A percentile compares a stretch with the other conserved stretches of the same genome.
Evolutionary conservation across 805 yeast species (phyloP).

Genomic region (Nakazawaea anatomiae): DNA sequence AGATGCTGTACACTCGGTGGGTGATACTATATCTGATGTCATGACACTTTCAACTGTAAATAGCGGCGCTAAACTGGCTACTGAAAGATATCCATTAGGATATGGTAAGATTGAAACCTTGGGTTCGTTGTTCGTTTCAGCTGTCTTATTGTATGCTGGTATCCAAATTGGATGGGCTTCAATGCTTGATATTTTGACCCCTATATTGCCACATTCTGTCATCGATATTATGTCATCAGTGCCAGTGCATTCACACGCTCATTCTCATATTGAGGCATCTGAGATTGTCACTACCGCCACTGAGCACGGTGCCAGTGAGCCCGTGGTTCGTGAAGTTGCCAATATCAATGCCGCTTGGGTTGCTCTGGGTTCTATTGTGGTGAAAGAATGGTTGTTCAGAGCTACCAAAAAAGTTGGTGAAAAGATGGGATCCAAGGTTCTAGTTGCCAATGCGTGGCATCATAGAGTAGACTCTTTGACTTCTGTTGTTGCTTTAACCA

Average conservation of each 20-base stretch:
- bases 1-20: slow-evolving; percentile 89
- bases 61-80: slow-evolving; percentile 57
- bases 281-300: slow-evolving; percentile 10
- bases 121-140: slow-evolving; percentile 85
- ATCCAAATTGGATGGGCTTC: slow-evolving; percentile 87
- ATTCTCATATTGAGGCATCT: slow-evolving; percentile 29
- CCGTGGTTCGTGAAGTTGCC: slow-evolving; percentile 32
- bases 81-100: slow-evolving; percentile 68
- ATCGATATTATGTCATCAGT: slow-evolving; percentile 44
- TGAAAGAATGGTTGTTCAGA: slow-evolving; percentile 84
- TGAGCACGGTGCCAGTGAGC: slow-evolving; percentile 25
- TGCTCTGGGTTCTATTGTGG: slow-evolving; percentile 80
- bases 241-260: slow-evolving; percentile 51
- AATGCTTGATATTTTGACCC: slow-evolving; percentile 59
- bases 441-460: slow-evolving; percentile 98
- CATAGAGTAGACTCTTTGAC: slow-evolving; percentile 94
- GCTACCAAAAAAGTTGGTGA: slow-evolving; percentile 80
- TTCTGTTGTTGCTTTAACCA: slow-evolving; percentile 80
- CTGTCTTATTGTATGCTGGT: slow-evolving; percentile 82
- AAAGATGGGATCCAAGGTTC: slow-evolving; percentile 75
- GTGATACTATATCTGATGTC: slow-evolving; percentile 86
- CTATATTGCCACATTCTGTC: slow-evolving; percentile 55
- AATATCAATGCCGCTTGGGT: slow-evolving; percentile 94
- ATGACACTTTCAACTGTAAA: slow-evolving; percentile 86
- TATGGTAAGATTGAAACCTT: slow-evolving; percentile 90